Base-by-base conservation (phyloP, 2,329 filamentous ascomycete genomes). In the Cercospora sp. region DNA sequence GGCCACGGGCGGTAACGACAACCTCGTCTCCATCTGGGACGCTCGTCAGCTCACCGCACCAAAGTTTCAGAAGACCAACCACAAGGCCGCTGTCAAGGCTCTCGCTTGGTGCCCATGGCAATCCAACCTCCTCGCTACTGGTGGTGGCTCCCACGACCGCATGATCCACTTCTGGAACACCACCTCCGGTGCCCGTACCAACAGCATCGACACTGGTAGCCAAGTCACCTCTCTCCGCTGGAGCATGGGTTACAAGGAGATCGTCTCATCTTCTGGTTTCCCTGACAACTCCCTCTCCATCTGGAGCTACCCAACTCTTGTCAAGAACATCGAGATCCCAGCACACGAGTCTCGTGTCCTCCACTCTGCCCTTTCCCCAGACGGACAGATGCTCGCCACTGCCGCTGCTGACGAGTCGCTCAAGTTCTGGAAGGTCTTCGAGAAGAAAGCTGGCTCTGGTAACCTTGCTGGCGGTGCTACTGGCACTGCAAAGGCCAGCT, bases 81-180 rank as follows among this genome's bases (percentile, higher is more conserved):
- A 99, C 87, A 95, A 95, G 82, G 95, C 95, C 66, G 95, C 95
- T 55, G 94, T 99, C 83, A 99, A 99, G 88, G 95, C 95, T 68
- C 88, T 99, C 57, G 91, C 93, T 71, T 99, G 95, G 95, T 99
- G 95, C 86, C 95, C 95, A 53, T 99, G 95, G 95, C 95, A 97
- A 84, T 89, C 92, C 81, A 98, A 97, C 86, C 89, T 98, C 60
- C 90, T 99, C 59, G 95, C 95, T 67, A 98, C 95, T 53, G 95
- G 95, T 66, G 95, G 95, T 78, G 95, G 95, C 74, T 96, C 93
- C 53, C 96, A 97, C 81, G 95, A 99, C 80, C 91, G 93, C 75
- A 92, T 97, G 83, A 99, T 99, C 81, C 95, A 99, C 85, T 99
- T 99, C 88, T 99, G 95, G 95, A 99, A 99, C 87, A 96, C 94